Conservation (phyloP, 2,329 filamentous ascomycete species). For the Paecilomyces variotii region DNA sequence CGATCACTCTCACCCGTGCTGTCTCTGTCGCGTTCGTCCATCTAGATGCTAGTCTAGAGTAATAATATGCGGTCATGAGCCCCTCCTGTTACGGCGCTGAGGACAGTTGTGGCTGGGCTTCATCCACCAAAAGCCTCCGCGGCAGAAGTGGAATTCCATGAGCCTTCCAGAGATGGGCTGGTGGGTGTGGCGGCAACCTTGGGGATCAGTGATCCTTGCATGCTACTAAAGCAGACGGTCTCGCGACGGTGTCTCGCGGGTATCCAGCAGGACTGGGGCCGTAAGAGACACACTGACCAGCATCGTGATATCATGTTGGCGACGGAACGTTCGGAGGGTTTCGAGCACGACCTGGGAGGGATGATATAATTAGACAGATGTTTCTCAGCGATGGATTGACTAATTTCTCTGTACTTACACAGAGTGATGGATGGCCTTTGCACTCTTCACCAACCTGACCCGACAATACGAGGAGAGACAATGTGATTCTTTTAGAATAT, state of each 20-base stretch:
- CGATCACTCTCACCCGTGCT: not conserved
- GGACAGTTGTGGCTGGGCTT: not conserved
- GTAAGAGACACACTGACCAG: not conserved
- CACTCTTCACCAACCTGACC: too few species aligned
- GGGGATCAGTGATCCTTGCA: not conserved
- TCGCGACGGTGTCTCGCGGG: not conserved
- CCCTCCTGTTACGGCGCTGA: not conserved
- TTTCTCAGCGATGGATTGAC: too few species aligned
- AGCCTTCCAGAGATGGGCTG: not conserved
- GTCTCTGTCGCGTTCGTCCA: not conserved
- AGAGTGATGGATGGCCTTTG: too few species aligned
- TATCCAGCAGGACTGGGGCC: not conserved
- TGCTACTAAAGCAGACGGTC: not conserved
- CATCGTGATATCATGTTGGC: not conserved
- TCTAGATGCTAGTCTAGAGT: not conserved
- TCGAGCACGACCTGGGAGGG: not conserved
- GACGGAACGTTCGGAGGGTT: not conserved
- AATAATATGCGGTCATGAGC: not conserved
- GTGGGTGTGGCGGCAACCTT: not conserved
- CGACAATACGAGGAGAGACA: too few species aligned
- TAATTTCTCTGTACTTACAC: too few species aligned
- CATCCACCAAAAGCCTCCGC: not conserved
- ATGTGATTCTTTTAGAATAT: too few species aligned
- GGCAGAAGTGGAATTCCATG: not conserved
- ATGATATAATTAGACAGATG: too few species aligned